Percentiles rank a stretch among this genome's conserved stretches.
These are phyloP conservation scores for Picocystis salinarum DNA, from an alignment of 139 green algal species.

Conservation along the genomic window DNA sequence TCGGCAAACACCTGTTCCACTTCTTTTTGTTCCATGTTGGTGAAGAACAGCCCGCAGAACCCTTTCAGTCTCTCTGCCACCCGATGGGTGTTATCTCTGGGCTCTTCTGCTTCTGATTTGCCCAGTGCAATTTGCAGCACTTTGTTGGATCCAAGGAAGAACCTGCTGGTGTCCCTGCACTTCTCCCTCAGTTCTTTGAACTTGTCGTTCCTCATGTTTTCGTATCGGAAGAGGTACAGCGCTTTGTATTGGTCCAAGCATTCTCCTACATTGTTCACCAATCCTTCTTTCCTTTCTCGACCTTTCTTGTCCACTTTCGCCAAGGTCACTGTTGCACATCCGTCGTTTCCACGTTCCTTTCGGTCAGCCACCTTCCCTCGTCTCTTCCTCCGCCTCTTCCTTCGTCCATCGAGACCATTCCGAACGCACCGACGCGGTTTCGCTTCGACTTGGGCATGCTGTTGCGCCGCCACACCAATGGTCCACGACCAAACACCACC, in stretches of 20 bases:
- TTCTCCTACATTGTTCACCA: conserved; percentile 50
- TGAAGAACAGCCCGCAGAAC: conserved; percentile 74
- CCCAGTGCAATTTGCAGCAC: conserved; percentile 79
- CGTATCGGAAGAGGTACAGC: conserved; percentile 66
- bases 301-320: conserved; percentile 89
- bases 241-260: conserved; percentile 43
- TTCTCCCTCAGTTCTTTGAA: conserved; percentile 82
- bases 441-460: conserved; percentile 80
- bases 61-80: conserved; percentile 47
- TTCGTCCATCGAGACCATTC: neutral
- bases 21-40: conserved; percentile 46
- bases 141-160: conserved; percentile 75
- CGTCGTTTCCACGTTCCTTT: too few species aligned
- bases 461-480: neutral
- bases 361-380: too few species aligned
- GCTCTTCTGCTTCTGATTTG: conserved; percentile 45
- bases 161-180: conserved; percentile 50
- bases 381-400: neutral
- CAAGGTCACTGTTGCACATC: conserved; percentile 47
- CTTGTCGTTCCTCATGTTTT: conserved; percentile 83
- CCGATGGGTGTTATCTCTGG: conserved; percentile 30
- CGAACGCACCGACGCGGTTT: conserved; percentile 46
- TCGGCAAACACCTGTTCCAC: conserved; percentile 22
- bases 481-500: too few species aligned
- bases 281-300: conserved; percentile 67